Conservation (phyloP, 495 filamentous ascomycete genomes). For the Tetracladium marchalianum region DNA sequence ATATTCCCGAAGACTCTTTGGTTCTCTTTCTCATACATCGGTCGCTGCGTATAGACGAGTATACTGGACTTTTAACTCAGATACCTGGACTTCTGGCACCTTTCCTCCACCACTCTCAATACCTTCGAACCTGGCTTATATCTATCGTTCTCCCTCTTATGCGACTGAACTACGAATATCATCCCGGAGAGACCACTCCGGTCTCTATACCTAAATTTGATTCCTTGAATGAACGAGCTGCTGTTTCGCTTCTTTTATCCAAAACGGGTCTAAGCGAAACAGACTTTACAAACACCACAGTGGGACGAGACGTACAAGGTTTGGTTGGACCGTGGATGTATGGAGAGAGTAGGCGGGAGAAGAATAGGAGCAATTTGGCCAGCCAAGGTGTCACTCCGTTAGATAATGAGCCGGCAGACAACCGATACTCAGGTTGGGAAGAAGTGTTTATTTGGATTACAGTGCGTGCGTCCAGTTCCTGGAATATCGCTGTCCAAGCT, state of each 20-base stretch:
- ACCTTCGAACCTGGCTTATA: conserved; percentile 64
- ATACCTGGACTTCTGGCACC: conserved; percentile 62
- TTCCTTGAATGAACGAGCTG: conserved; percentile 48
- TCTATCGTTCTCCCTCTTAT: conserved; percentile 70
- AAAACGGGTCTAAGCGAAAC: conserved; percentile 39
- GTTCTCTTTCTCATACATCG: conserved; percentile 68
- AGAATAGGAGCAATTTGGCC: conserved; percentile 9
- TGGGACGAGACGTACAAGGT: conserved; percentile 63
- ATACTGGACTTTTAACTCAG: conserved; percentile 66
- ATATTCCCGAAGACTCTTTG: conserved; percentile 43
- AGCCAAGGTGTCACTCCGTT: conserved; percentile 3
- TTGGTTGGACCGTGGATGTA: conserved; percentile 78
- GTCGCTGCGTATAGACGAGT: conserved; percentile 63
- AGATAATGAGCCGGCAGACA: conserved; percentile 9
- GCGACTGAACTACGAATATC: conserved; percentile 77
- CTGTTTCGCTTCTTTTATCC: conserved; percentile 58
- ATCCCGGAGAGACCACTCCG: conserved; percentile 45
- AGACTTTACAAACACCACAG: conserved; percentile 30
- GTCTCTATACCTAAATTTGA: conserved; percentile 53
- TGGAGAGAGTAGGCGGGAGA: conserved; percentile 43
- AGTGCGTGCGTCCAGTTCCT: conserved; percentile 44
- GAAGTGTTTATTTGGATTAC: conserved; percentile 71
- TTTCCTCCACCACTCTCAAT: conserved; percentile 58
- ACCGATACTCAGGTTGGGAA: conserved; percentile 55
- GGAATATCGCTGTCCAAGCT: conserved; percentile 45